Percentiles rank a stretch among this genome's conserved stretches.
These are phyloP conservation scores for Pichia sp. DNA, from an alignment of 1,139 yeast genomes.

Conservation along the genomic window DNA sequence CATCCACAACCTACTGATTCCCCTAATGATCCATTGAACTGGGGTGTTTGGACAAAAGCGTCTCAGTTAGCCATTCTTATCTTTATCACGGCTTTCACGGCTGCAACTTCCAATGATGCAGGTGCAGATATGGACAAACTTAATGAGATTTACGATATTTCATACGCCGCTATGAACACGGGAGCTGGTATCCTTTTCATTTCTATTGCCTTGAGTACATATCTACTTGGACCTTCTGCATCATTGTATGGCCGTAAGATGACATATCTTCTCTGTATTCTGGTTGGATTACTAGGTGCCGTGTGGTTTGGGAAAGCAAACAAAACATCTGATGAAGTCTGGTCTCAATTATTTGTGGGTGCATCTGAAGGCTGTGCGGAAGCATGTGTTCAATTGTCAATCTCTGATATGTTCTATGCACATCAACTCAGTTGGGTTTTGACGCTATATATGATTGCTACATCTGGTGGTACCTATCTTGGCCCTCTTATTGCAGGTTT, in stretches of 20 bases:
- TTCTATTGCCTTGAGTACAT: conserved; percentile 67
- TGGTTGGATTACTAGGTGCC: conserved; percentile 59
- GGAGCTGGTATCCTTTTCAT: conserved; percentile 80
- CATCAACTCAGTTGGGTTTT: conserved; percentile 73
- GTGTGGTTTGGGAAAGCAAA: conserved; percentile 65
- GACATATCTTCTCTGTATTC: conserved; percentile 58
- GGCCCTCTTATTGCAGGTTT: conserved; percentile 80
- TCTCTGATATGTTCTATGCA: conserved; percentile 69
- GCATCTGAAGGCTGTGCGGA: conserved; percentile 79
- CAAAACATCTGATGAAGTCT: conserved; percentile 58
- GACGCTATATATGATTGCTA: conserved; percentile 73
- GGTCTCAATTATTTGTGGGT: conserved; percentile 84
- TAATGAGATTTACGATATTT: conserved; percentile 55
- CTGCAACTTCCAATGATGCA: conserved; percentile 80
- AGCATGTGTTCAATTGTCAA: conserved; percentile 79
- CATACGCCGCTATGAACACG: conserved; percentile 70
- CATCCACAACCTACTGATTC: conserved; percentile 54
- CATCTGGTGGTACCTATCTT: conserved; percentile 73
- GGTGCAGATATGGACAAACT: conserved; percentile 73
- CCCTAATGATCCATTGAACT: conserved; percentile 53
- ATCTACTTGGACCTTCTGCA: conserved; percentile 67
- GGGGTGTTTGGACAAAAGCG: conserved; percentile 45
- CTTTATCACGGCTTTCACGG: conserved; percentile 71
- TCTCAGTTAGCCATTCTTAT: conserved; percentile 56
- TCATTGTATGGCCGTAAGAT: conserved; percentile 72